Evolutionary conservation across 345 rosid genomes (phyloP).

Genomic region (Toxicodendron radicans): DNA sequence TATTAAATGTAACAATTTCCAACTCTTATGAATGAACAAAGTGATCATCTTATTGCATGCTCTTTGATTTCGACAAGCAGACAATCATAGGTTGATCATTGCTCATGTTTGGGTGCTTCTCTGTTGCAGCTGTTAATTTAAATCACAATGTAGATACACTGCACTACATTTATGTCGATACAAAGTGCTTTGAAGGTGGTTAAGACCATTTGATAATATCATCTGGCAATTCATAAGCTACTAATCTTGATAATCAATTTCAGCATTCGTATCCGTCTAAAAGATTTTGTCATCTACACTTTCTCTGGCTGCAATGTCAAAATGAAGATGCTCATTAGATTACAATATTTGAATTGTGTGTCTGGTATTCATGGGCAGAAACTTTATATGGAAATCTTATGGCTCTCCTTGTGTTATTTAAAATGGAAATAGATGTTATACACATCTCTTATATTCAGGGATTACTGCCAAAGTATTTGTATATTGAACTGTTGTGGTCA

Average conservation of each 20-base stretch:
- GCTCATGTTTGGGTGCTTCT: background rate
- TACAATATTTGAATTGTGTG: background rate
- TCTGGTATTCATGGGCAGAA: background rate
- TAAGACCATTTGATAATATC: background rate
- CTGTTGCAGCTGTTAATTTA: background rate
- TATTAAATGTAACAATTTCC: too few relatives aligned
- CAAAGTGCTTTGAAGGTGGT: background rate
- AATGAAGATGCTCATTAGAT: conserved; percentile 4
- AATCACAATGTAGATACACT: background rate
- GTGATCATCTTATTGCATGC: background rate
- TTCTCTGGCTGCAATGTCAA: background rate
- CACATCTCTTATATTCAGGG: background rate
- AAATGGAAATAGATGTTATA: background rate
- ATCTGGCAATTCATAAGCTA: background rate
- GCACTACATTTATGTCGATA: background rate
- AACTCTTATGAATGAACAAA: too few relatives aligned
- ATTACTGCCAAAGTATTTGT: background rate
- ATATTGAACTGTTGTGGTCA: too few relatives aligned
- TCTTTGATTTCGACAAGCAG: background rate
- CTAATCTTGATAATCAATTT: background rate
- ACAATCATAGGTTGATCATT: background rate
- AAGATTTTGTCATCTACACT: background rate
- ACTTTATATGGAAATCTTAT: background rate
- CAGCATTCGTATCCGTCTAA: background rate
- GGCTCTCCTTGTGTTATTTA: background rate